Percentiles rank a stretch among this genome's conserved stretches.
Conservation (phyloP, 306 rosid genomes). For the Astragalus membranaceus region DNA sequence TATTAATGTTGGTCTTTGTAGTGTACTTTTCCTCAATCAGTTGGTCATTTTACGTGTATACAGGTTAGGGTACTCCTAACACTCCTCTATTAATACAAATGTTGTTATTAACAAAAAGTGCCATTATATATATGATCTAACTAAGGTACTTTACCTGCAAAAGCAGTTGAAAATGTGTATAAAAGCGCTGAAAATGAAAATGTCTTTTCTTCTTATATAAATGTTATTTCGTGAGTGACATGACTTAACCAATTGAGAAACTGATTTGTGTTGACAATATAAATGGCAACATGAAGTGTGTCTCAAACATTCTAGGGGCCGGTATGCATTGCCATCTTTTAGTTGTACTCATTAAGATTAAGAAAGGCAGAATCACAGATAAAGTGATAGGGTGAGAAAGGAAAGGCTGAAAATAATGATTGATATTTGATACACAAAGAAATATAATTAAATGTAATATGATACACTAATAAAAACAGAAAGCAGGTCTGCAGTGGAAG, state of each 20-base stretch:
- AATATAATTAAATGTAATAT: conserved; percentile 26
- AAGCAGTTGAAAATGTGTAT: no score
- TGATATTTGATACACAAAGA: no score
- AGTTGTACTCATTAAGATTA: conserved; percentile 51
- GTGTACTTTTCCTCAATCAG: no score
- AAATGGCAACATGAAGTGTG: conserved; percentile 51
- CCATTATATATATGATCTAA: no score
- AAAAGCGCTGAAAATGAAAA: no score
- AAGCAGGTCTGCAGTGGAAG: neutral
- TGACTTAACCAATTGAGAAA: conserved; percentile 1
- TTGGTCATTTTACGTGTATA: no score
- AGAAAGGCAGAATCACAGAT: conserved; percentile 53
- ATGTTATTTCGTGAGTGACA: neutral
- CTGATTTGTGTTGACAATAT: neutral
- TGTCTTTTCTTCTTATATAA: neutral
- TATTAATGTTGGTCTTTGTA: conserved; percentile 61
- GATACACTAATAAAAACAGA: conserved; percentile 1
- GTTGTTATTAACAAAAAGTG: no score
- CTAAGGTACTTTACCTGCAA: no score
- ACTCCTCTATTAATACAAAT: conserved; percentile 71
- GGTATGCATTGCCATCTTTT: conserved; percentile 66
- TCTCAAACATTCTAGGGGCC: conserved; percentile 49
- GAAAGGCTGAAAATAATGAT: conserved; percentile 61
- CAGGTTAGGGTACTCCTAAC: no score
- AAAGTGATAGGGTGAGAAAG: conserved; percentile 58